Conservation (phyloP, 2,329 filamentous ascomycete species). For the Hymenoscyphus linearis region DNA sequence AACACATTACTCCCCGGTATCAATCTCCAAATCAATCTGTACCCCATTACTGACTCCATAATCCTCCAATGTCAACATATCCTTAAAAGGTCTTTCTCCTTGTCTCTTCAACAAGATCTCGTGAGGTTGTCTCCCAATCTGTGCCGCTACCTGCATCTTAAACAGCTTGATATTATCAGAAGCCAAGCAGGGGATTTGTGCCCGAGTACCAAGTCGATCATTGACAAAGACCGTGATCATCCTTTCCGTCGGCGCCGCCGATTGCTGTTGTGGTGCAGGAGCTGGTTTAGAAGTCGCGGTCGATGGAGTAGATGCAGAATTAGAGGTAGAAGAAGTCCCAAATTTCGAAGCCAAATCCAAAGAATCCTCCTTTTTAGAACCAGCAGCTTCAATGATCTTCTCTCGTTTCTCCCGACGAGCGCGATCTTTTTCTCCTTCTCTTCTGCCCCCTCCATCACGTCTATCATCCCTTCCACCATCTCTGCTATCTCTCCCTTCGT, state of each 20-base stretch:
- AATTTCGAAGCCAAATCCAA: slow-evolving; percentile 32
- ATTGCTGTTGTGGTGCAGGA: slow-evolving; percentile 16
- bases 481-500: slow-evolving; percentile 26
- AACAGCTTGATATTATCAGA: slow-evolving; percentile 80
- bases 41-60: slow-evolving; percentile 94
- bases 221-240: slow-evolving; percentile 96
- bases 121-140: slow-evolving; percentile 82
- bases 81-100: slow-evolving; percentile 90
- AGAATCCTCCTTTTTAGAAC: slow-evolving; percentile 21
- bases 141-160: slow-evolving; percentile 85
- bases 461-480: slow-evolving; percentile 8
- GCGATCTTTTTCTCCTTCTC: slow-evolving; percentile 28
- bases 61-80: slow-evolving; percentile 79
- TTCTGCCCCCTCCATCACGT: slow-evolving; percentile 1
- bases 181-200: slow-evolving; percentile 82
- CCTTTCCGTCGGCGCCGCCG: slow-evolving; percentile 47
- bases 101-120: slow-evolving; percentile 91
- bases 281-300: background rate
- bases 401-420: slow-evolving; percentile 17
- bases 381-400: slow-evolving; percentile 4
- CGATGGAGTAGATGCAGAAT: background rate
- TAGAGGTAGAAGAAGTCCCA: slow-evolving; percentile 12
- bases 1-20: slow-evolving; percentile 31
- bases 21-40: slow-evolving; percentile 34
- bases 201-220: slow-evolving; percentile 93